Percentiles rank a stretch among this genome's conserved stretches.
These are phyloP conservation scores for Oxalis stricta DNA, from an alignment of 441 rosid genomes.

Conservation along the genomic window DNA sequence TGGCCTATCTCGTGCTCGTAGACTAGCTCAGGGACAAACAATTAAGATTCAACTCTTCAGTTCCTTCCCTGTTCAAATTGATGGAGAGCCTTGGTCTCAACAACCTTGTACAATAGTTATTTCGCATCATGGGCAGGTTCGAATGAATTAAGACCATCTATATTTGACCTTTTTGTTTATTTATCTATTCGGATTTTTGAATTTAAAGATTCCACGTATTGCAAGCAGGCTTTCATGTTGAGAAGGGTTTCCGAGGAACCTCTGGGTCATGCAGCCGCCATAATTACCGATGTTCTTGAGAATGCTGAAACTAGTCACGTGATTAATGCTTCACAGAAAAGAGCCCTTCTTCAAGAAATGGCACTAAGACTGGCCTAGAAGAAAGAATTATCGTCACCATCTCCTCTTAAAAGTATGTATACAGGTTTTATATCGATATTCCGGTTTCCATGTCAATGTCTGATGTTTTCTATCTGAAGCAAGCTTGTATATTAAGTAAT, in stretches of 20 bases:
- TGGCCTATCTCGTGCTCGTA: slow-evolving; percentile 89
- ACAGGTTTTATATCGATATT: background rate
- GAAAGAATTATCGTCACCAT: background rate
- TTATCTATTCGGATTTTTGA: no score
- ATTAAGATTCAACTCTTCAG: slow-evolving; percentile 82
- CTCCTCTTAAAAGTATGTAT: background rate
- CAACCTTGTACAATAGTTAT: slow-evolving; percentile 64
- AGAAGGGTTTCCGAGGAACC: slow-evolving; percentile 79
- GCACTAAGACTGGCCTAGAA: slow-evolving; percentile 61
- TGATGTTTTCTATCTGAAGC: slow-evolving; percentile 13
- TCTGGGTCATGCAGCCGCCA: slow-evolving; percentile 92
- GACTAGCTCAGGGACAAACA: slow-evolving; percentile 86
- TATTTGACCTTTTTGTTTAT: no score
- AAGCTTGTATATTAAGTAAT: slow-evolving; percentile 10
- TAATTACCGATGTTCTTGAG: slow-evolving; percentile 80
- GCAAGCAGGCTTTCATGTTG: slow-evolving; percentile 94
- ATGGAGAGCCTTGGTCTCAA: slow-evolving; percentile 97
- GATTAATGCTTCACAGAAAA: slow-evolving; percentile 76
- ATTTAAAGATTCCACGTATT: no score
- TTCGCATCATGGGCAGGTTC: slow-evolving; percentile 93
- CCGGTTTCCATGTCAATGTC: no score
- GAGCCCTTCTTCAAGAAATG: slow-evolving; percentile 90
- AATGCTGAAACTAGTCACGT: slow-evolving; percentile 73
- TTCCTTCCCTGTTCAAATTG: slow-evolving; percentile 78
- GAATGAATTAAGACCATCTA: no score